Evolutionary conservation across 768 basidiomycete genomes (phyloP), one percentile per base, ranked within the genome.

Genomic region (Porpolomopsis calyptriformis): DNA sequence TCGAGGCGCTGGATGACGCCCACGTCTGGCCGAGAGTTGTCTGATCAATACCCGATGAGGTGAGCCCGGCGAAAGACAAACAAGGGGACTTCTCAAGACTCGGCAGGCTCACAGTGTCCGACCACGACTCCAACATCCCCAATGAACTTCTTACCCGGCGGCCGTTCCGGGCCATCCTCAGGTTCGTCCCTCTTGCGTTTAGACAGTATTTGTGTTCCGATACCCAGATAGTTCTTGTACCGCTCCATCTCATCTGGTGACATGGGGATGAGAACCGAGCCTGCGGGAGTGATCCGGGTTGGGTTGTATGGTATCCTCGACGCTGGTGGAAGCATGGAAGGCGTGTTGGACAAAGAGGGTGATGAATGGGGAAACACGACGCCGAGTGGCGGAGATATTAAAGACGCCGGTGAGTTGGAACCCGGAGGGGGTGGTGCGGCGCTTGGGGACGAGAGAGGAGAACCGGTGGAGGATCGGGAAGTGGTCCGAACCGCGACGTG

Each of bases 1-100:
- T 85, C 79, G 52, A 75, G 74, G 25, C 96, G 86, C 56, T 85
- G 80, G 8, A 78, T 71, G 24, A 89, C 78, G 47, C 90, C 91
- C 8, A 94, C 85, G 49, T 99, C 92, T 4, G 92, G 92, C 9
- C 96, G 78, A 11, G 79, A 74, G 62, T 99, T 98, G 64, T 99
- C 94, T 96, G 52, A 37, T 20, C 25, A 26, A 33, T 34, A 33
- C 20, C 3, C 35, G 24, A 19, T 37, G 37, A 49, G 22, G 36
- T 27, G 43, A 29, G 37, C 40, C n/a, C 20, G 4, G 3, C 18
- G 33, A 36, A 11, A 5, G 38, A 9, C 4, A 45, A 18, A 49
- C 26, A 6, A 48, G 26, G 12, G 12, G 22, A 22, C 45, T 50
- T 35, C 43, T 38, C 25, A 49, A 39, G 37, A 39, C 16, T 46